phyloP scores from a whole-genome alignment of 1,139 yeast species.

The Yamadazyma songkhlaensis region DNA sequence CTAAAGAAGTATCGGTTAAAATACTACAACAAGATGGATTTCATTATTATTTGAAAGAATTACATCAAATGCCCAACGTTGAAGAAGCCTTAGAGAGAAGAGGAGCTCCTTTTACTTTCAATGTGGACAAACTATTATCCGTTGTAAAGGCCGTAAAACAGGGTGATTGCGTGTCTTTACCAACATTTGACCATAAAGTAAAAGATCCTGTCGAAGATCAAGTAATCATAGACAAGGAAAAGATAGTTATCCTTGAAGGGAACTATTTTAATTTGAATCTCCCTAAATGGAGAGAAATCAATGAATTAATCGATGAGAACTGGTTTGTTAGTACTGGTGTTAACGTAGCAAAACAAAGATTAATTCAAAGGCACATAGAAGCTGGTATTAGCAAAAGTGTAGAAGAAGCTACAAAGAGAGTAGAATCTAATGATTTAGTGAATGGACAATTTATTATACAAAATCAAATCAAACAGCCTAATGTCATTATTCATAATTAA shows the following conservation, averaged over 20 bases:
- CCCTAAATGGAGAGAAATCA: conserved; percentile 49
- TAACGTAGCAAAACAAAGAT: conserved; percentile 49
- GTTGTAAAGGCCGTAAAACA: conserved; percentile 19
- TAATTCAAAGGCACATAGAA: conserved; percentile 65
- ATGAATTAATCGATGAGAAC: conserved; percentile 33
- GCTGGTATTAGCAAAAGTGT: conserved; percentile 60
- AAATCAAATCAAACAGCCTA: conserved; percentile 24
- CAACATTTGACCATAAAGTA: conserved; percentile 38
- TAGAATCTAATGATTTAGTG: conserved; percentile 61
- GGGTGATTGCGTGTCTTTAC: conserved; percentile 3
- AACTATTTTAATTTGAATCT: conserved; percentile 52
- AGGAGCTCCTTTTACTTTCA: conserved; percentile 88
- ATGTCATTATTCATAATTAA: conserved; percentile 6
- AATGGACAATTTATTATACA: conserved; percentile 59
- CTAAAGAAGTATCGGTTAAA: conserved; percentile 21
- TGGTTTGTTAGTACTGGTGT: conserved; percentile 49
- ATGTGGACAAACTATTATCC: conserved; percentile 41
- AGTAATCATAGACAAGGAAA: conserved; percentile 36
- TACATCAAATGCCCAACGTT: conserved; percentile 25
- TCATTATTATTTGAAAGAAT: conserved; percentile 9
- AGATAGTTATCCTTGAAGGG: conserved; percentile 63
- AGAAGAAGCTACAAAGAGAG: conserved; percentile 60
- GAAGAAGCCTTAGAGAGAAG: conserved; percentile 59
- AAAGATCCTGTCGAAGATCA: conserved; percentile 64
- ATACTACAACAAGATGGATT: conserved; percentile 63